A percentile compares a stretch with the other conserved stretches of the same genome.
phyloP scores from a whole-genome alignment of 164 flowering plant genomes.

The Nelumbo lutea region DNA sequence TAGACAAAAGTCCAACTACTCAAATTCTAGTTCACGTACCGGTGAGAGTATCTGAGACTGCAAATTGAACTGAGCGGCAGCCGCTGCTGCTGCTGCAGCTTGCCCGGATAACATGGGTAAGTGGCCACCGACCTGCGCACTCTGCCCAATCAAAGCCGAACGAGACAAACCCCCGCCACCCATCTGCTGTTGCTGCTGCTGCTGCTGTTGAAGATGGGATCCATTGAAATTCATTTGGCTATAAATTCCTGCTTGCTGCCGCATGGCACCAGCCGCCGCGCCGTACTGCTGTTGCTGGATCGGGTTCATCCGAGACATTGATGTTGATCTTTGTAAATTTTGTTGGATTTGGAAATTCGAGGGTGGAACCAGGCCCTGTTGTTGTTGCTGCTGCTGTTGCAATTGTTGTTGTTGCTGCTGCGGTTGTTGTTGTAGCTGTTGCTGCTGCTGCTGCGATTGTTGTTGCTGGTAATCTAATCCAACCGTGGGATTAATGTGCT shows the following conservation, averaged over 20 bases:
- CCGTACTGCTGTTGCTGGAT: conserved; percentile 36
- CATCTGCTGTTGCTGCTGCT: conserved; percentile 37
- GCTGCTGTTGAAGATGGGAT: conserved; percentile 23
- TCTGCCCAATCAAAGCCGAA: conserved; percentile 58
- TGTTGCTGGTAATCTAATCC: conserved; percentile 14
- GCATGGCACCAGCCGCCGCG: conserved; percentile 14
- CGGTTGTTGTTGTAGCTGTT: neutral
- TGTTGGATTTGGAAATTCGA: conserved; percentile 49
- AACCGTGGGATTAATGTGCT: conserved; percentile 8
- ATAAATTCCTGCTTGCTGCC: conserved; percentile 50
- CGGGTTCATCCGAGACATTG: conserved; percentile 59
- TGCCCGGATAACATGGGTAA: conserved; percentile 60
- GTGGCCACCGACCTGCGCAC: conserved; percentile 31
- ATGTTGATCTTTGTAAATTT: conserved; percentile 52
- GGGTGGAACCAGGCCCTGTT: conserved; percentile 26
- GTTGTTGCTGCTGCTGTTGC: conserved; percentile 28
- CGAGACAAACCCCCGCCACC: conserved; percentile 45
- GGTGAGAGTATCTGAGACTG: conserved; percentile 59
- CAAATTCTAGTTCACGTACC: conserved; percentile 29
- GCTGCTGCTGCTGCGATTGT: neutral
- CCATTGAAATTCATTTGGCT: conserved; percentile 60
- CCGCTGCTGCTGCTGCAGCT: conserved; percentile 34
- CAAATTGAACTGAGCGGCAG: conserved; percentile 62
- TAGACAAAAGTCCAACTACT: neutral
- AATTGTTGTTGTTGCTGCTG: conserved; percentile 31